Base-by-base conservation (phyloP, 2,329 filamentous ascomycete genomes). In the Xylariaceae sp. region DNA sequence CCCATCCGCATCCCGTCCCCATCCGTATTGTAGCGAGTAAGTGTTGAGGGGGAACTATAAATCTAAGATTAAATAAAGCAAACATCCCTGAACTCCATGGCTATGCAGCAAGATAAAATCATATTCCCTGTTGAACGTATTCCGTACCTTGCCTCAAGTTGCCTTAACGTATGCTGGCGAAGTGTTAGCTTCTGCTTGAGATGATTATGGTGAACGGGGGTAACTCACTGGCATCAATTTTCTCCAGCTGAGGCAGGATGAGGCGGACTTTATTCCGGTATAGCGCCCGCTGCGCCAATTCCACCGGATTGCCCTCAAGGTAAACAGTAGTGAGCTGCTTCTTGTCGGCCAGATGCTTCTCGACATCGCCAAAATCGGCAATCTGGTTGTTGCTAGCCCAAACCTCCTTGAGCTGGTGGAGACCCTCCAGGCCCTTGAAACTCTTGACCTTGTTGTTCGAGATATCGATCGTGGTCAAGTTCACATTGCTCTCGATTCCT, bases 161-260 rank as follows among this genome's bases (percentile, higher is more conserved):
- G 62, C 4, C 56, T 65, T 71, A 47, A 72, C 66, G 51, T 67
- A 71, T 2, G 60, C 68, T 66, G 52, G 49, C 48, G 30, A 4
- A 39, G 9, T 45, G 6, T 63, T 30, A 58, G 61, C 4, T 6
- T 8, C 53, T 55, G 37, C 10, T 18, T 18, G 17, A 18, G 17
- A 18, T 18, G 17, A 18, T 18, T 18, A 18, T 18, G 17, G 17
- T 18, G 2, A 18, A 18, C 17, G 17, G 17, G 47, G 37, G 4
- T 10, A 48, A 90, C 92, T 85, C 80, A 97, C 93, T 95, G 60
- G 94, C 94, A 83, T 99, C 94, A 72, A 99, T 97, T 78, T 99
- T 92, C 72, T 84, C 84, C 55, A 99, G 78, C 73, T 94, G 88
- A 59, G 94, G 94, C 74, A 99, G 75, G 39, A 92, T 89, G 73